Base-by-base conservation (phyloP, 2,329 filamentous ascomycete species). In the Volutella citrinella region DNA sequence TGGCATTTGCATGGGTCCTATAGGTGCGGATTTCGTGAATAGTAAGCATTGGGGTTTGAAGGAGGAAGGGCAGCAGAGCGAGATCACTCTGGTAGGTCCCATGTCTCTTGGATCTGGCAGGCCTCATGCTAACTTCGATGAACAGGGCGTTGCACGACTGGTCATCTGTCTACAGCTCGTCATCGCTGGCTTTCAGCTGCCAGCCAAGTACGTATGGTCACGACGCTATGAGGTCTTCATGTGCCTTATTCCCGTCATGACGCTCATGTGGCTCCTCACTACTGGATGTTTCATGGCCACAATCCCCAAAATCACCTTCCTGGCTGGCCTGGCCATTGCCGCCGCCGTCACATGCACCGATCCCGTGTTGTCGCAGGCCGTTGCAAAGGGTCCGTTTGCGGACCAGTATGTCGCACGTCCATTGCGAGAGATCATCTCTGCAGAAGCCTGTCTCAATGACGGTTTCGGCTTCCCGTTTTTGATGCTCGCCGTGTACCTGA, bases 151-250 rank as follows among this genome's bases (percentile, higher is more conserved):
- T 7, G 69, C 68, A 41, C 68, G 78, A n/a, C 63, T 82, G 18
- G 74, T 81, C 38, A 80, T 82, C 36, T 75, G 76, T 5, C 66
- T 81, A 3, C 77, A 82, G 45, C 64, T 81, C n/a, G 65, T 80
- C 21, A 81, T 81, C 38, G 76, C 75, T 3, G 78, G 78, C 17
- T 81, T 75, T 45, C 75, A 82, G 47, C 59, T 82, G 2, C 78
- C 78, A 0, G 72, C 72, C 26, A 72, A 68, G 48, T 82, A 81
- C 52, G 59, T 70, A 24, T 54, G 55, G 36, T 49, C 56, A 3
- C 68, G 67, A 4, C 72, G 69, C 59, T 72, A 68, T 36, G 74
- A 78, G 36, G 67, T 81, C 56, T 54, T 65, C 5, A 63, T 80
- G 8, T 73, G 69, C 26, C 59, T 82, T 6, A 46, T 81, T 7